Evolutionary conservation across 208 protist genomes (phyloP).

Genomic region (Histomonas meleagridis): DNA sequence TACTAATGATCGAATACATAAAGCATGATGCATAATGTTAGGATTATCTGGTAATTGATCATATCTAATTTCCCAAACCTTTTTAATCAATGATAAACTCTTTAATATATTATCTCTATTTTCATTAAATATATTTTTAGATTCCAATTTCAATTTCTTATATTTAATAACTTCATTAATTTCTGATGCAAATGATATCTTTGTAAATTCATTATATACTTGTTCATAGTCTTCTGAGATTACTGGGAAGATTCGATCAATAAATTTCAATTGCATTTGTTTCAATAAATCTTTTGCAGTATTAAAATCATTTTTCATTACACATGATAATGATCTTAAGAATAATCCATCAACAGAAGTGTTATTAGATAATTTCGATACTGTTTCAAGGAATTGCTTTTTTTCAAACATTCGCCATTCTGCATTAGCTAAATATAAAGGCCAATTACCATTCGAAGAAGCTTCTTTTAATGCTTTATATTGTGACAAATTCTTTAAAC

Average conservation of each 20-base stretch:
- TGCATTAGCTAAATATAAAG: neutral
- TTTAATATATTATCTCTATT: neutral
- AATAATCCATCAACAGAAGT: neutral
- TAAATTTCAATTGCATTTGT: neutral
- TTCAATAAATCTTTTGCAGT: neutral
- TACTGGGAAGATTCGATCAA: neutral
- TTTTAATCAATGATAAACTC: neutral
- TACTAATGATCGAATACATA: neutral
- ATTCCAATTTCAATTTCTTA: too few species aligned
- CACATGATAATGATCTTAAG: neutral
- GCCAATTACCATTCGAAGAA: neutral
- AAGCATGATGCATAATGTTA: neutral
- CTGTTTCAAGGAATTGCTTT: neutral
- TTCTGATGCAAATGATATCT: neutral
- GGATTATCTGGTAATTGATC: neutral
- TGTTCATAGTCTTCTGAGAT: constrained; percentile 18
- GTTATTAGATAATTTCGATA: neutral
- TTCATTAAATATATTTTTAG: neutral
- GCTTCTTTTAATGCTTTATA: neutral
- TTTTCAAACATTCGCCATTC: neutral
- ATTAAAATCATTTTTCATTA: neutral
- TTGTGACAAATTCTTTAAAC: neutral
- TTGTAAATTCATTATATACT: neutral
- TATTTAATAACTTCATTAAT: neutral
- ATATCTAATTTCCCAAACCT: neutral